Evolutionary conservation across 805 yeast genomes (phyloP).

Genomic region (Teunomyces gatunensis): DNA sequence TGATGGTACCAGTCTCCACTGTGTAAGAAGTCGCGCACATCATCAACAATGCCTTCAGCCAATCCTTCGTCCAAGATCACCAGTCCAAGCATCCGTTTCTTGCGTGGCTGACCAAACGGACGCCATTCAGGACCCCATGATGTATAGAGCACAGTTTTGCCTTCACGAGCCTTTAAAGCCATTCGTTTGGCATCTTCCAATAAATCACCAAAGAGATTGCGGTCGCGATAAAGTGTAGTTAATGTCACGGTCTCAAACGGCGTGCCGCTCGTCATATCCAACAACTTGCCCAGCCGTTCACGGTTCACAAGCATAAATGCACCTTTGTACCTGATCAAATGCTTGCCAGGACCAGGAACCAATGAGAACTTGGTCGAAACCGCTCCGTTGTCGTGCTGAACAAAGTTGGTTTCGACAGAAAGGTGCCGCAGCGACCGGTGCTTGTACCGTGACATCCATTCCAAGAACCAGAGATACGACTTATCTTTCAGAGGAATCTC

Average conservation of each 20-base stretch:
- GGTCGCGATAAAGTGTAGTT: constrained; percentile 84
- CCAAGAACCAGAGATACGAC: constrained; percentile 90
- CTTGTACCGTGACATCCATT: constrained; percentile 90
- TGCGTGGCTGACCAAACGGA: constrained; percentile 93
- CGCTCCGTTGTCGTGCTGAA: constrained; percentile 91
- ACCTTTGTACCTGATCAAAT: constrained; percentile 77
- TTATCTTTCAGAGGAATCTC: constrained; percentile 94
- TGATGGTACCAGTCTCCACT: constrained; percentile 91
- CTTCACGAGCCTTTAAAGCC: constrained; percentile 82
- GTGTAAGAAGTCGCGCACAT: constrained; percentile 74
- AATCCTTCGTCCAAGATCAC: constrained; percentile 82
- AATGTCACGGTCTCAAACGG: constrained; percentile 96
- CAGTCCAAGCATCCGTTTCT: constrained; percentile 77
- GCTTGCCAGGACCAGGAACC: constrained; percentile 98
- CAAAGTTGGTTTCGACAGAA: constrained; percentile 81
- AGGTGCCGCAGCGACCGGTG: constrained; percentile 76
- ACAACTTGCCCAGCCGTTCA: constrained; percentile 84
- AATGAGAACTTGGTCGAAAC: constrained; percentile 82
- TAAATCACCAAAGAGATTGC: constrained; percentile 63
- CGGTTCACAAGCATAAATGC: constrained; percentile 87
- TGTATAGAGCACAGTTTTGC: constrained; percentile 89
- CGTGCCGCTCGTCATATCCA: constrained; percentile 86
- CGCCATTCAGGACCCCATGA: constrained; percentile 99
- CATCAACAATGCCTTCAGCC: constrained; percentile 60
- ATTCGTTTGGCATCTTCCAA: constrained; percentile 79